Evolutionary conservation across 176 grass and related monocot species (phyloP).

Genomic region (Carex parvula): DNA sequence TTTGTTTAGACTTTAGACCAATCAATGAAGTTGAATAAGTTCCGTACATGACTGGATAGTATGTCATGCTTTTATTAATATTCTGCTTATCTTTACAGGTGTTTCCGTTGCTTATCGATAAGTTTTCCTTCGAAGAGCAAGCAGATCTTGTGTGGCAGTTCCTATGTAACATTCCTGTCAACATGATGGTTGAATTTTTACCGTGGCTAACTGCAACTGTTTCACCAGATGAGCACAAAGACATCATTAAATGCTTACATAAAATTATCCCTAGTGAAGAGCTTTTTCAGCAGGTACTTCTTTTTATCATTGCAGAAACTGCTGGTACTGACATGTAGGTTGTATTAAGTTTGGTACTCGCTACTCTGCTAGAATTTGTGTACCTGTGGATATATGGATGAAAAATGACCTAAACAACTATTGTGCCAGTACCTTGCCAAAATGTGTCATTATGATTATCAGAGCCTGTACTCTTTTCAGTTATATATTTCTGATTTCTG

Average conservation of each 20-base stretch:
- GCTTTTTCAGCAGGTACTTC: slow-evolving; percentile 67
- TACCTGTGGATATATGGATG: neutral
- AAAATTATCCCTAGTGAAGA: slow-evolving; percentile 68
- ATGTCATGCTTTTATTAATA: neutral
- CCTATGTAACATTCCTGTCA: slow-evolving; percentile 75
- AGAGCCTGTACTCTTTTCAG: neutral
- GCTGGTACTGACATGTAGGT: neutral
- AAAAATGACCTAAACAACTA: neutral
- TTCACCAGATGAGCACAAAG: slow-evolving; percentile 64
- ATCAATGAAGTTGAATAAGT: neutral
- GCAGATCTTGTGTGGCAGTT: slow-evolving; percentile 93
- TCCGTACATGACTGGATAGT: neutral
- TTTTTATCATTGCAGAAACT: slow-evolving; percentile 10
- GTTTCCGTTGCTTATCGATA: slow-evolving; percentile 67
- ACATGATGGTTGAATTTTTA: slow-evolving; percentile 81
- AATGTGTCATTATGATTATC: neutral
- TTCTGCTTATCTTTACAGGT: slow-evolving; percentile 36
- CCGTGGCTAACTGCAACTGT: slow-evolving; percentile 70
- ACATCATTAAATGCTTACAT: slow-evolving; percentile 57
- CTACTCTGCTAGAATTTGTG: neutral
- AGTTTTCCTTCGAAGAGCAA: slow-evolving; percentile 80
- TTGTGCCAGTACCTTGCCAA: slow-evolving; percentile 20
- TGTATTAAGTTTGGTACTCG: neutral
- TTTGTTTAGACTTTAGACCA: slow-evolving; percentile 12
- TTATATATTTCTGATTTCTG: neutral